Evolutionary conservation across 2,329 filamentous ascomycete genomes (phyloP), one percentile per base, ranked within the genome.

Genomic region (Thelonectria discophora): DNA sequence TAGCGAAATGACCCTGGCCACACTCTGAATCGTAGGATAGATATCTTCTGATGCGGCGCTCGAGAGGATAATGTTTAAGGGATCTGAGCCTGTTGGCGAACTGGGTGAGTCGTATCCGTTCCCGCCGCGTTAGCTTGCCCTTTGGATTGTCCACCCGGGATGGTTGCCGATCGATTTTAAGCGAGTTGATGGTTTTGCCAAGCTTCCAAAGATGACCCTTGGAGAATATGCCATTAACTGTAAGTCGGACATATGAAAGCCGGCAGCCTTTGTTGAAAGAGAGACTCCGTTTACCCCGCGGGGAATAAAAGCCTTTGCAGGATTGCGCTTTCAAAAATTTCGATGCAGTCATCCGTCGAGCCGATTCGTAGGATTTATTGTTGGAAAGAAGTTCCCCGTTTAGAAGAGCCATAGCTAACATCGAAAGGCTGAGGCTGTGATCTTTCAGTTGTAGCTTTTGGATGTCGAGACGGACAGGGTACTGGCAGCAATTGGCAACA

Each of bases 351-450:
- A 15, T 47, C 47, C 7, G 34, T 5, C 3, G 42, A 43, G 11
- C 37, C 2, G 34, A 43, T 12, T 30, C 1, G 18, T 15, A 0
- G 43, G 20, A 12, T 65, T 56, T 24, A 24, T 24, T 24, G 75
- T 82, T 55, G 68, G 78, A 32, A 1, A 77, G 62, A 15, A 77
- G 72, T 54, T 76, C 73, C 4, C 75, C 73, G 32, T 76, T 77
- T 0, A 76, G 32, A 1, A 77, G 62, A 45, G 66, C 74, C 11
- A 76, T 55, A 8, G 67, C 68, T 6, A 76, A 45, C 24, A 75
- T 60, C 0, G 75, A 71, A 0, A 76, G 50, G 11, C 67, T 72
- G 8, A 73, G 57, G 18, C 70, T 73, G 1, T 52, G 49, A 3
- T 42, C 27, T 1, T 55, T 54, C n/a, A 42, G n/a, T 1, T 60